Evolutionary conservation across 345 rosid genomes (phyloP).

Genomic region (Eucalyptus cloeziana): DNA sequence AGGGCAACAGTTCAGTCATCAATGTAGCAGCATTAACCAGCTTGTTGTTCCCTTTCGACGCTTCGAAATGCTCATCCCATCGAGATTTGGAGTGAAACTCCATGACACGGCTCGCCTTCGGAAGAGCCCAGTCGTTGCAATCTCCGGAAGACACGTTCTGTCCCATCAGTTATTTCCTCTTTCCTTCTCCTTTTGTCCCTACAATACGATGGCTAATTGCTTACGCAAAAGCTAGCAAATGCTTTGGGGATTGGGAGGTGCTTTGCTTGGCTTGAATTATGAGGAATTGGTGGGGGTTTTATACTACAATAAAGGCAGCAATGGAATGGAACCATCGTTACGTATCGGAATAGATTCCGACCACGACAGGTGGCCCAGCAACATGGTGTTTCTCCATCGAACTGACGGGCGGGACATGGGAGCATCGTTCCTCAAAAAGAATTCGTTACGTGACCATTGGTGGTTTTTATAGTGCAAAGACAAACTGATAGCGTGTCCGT

Average conservation of each 20-base stretch:
- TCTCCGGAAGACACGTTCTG: neutral
- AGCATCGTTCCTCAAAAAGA: neutral
- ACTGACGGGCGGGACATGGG: too few relatives aligned
- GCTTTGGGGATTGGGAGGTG: neutral
- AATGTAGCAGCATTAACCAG: conserved; percentile 22
- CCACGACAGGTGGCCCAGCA: neutral
- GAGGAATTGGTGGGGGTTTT: neutral
- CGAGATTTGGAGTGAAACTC: conserved; percentile 40
- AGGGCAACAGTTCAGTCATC: neutral
- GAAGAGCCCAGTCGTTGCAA: neutral
- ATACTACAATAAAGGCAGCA: neutral
- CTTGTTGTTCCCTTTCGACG: conserved; percentile 41
- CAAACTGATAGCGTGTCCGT: neutral
- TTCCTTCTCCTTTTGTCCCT: neutral
- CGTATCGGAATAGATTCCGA: neutral
- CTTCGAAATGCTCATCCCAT: conserved; percentile 45
- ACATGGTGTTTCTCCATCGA: neutral
- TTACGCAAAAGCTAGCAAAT: neutral
- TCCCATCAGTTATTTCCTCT: neutral
- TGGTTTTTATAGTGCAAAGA: neutral
- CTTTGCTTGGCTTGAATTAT: neutral
- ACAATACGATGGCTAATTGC: neutral
- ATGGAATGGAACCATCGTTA: neutral
- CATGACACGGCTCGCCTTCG: conserved; percentile 1
- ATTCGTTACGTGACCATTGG: neutral